Evolutionary conservation across 257 asterid species (phyloP).

Genomic region (Nicotiana otophora): DNA sequence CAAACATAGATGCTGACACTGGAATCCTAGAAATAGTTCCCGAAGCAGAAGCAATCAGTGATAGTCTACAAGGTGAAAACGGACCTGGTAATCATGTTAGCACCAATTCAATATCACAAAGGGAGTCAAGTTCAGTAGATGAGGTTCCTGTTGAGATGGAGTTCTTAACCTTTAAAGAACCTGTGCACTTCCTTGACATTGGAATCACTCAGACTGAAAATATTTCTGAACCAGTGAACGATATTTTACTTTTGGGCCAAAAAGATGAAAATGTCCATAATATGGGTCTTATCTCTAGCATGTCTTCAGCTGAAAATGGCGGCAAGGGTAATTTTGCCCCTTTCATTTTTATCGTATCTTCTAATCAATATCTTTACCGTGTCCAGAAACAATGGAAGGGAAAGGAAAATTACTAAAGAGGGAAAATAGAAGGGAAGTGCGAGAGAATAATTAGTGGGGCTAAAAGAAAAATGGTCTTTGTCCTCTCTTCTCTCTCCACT

Average conservation of each 20-base stretch:
- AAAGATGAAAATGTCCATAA: not conserved
- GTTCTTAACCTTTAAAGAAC: not conserved
- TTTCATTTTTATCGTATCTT: not conserved
- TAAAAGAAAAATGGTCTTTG: not conserved
- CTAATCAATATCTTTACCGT: not conserved
- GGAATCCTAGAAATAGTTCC: not conserved
- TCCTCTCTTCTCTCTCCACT: not conserved
- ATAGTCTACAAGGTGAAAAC: not conserved
- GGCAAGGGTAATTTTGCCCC: not conserved
- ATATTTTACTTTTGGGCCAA: not conserved
- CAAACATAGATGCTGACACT: conserved; percentile 2
- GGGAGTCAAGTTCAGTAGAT: conserved; percentile 8
- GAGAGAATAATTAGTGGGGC: not conserved
- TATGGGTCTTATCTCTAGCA: not conserved
- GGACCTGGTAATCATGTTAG: not conserved
- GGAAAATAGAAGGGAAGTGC: not conserved
- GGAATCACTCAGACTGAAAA: not conserved
- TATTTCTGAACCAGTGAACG: not conserved
- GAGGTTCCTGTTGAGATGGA: not conserved
- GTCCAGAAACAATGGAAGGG: not conserved
- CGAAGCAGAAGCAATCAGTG: conserved; percentile 4
- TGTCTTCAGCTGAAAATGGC: not conserved
- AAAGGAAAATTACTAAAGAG: not conserved
- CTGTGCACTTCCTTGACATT: not conserved
- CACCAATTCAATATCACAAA: not conserved